A percentile compares a stretch with the other conserved stretches of the same genome.
Evolutionary conservation across 768 basidiomycete genomes (phyloP).

Genomic region (Leucocoprinus sp.): DNA sequence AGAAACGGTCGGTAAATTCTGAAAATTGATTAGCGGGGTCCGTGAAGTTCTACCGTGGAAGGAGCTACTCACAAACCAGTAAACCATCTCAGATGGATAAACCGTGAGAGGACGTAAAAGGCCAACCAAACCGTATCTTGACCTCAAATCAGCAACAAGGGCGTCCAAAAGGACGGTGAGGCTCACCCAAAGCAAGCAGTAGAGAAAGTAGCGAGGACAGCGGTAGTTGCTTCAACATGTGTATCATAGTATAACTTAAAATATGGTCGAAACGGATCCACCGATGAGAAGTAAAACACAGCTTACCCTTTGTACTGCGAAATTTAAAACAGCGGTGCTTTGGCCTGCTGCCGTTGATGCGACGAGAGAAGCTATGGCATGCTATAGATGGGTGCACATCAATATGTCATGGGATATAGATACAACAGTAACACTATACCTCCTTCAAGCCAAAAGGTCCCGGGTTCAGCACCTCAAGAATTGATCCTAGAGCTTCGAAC

Average conservation of each 20-base stretch:
- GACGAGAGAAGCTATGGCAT: constrained; percentile 47
- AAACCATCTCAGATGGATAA: constrained; percentile 59
- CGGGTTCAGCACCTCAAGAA: constrained; percentile 45
- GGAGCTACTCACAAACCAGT: constrained; percentile 37
- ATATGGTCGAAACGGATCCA: not conserved
- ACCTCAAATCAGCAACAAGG: not conserved
- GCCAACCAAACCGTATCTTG: constrained; percentile 52
- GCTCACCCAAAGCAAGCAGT: constrained; percentile 54
- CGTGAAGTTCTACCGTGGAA: not conserved
- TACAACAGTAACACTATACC: constrained; percentile 22
- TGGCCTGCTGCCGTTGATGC: constrained; percentile 49
- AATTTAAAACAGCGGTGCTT: constrained; percentile 48
- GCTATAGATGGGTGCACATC: constrained; percentile 25
- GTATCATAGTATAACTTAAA: constrained; percentile 51
- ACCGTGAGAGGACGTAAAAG: constrained; percentile 50
- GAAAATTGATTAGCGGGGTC: not conserved
- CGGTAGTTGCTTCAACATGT: constrained; percentile 44
- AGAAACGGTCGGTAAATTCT: constrained; percentile 52
- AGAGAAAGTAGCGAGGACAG: constrained; percentile 54
- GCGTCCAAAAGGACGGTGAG: not conserved
- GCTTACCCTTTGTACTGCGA: constrained; percentile 49
- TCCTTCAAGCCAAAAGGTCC: constrained; percentile 53
- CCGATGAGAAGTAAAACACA: not conserved
- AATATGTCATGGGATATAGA: not conserved
- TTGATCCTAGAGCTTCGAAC: constrained; percentile 29